These are phyloP conservation scores for Thelephora terrestris DNA, from an alignment of 1,284 basidiomycete genomes.

Conservation along the genomic window DNA sequence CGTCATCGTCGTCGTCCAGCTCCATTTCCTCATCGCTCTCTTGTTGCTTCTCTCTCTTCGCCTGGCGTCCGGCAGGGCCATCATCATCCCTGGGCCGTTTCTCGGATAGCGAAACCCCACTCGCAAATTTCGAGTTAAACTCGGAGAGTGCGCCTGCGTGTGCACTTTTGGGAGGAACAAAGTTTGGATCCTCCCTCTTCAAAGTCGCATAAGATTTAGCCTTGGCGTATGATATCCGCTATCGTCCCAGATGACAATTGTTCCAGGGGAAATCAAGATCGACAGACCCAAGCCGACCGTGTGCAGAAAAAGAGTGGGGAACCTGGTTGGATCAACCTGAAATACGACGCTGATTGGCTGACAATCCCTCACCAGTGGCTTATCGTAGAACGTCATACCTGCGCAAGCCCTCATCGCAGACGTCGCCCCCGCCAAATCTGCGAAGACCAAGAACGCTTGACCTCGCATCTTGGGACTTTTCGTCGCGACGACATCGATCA, in stretches of 20 bases:
- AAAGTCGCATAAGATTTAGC: conserved; percentile 76
- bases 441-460: conserved; percentile 95
- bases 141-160: conserved; percentile 30
- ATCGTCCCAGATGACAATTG: neutral
- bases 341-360: neutral
- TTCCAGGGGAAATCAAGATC: neutral
- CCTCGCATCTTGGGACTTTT: conserved; percentile 84
- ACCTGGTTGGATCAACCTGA: neutral
- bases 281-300: too few species aligned
- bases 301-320: neutral
- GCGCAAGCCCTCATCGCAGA: conserved; percentile 85
- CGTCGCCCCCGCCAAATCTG: conserved; percentile 80
- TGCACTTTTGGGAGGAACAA: conserved; percentile 56
- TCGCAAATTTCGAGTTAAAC: conserved; percentile 13
- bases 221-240: conserved; percentile 86
- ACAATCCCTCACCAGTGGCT: conserved; percentile 54
- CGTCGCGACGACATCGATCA: conserved; percentile 92
- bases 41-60: conserved; percentile 57
- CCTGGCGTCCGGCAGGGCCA: conserved; percentile 38
- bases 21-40: conserved; percentile 7
- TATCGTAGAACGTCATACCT: conserved; percentile 91
- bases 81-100: conserved; percentile 61
- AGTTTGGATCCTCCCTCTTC: conserved; percentile 63
- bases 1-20: conserved; percentile 59
- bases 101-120: conserved; percentile 27